phyloP scores from a whole-genome alignment of 192 early-diverging fungal species.

The Mortierella claussenii region DNA sequence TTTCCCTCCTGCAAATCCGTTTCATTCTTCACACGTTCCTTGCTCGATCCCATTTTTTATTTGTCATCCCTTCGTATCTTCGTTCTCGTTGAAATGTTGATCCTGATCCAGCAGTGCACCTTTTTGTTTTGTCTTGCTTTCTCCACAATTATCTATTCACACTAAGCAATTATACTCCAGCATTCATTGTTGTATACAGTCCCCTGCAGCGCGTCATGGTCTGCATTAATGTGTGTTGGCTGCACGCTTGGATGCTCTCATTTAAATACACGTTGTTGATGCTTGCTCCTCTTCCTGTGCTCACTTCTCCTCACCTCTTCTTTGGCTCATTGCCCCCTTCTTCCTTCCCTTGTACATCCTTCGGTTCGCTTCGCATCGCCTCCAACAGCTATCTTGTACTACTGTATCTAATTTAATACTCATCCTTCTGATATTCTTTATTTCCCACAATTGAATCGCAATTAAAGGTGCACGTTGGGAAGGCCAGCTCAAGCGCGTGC shows the following conservation, averaged over 20 bases:
- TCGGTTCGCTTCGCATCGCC: constrained; percentile 31
- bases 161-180: neutral
- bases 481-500: constrained; percentile 51
- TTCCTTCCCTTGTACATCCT: constrained; percentile 3
- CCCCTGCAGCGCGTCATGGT: neutral
- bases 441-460: neutral
- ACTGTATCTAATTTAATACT: neutral
- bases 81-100: neutral
- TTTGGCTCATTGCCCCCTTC: too few relatives aligned
- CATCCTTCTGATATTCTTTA: neutral
- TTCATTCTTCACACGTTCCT: neutral
- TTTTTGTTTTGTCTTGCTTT: too few relatives aligned
- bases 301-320: neutral
- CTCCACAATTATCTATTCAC: constrained; percentile 32
- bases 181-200: too few relatives aligned
- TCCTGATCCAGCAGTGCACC: too few relatives aligned
- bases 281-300: constrained; percentile 5
- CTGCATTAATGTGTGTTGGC: neutral
- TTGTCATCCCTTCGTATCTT: neutral
- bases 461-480: constrained; percentile 45
- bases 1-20: constrained; percentile 1
- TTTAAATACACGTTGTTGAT: neutral
- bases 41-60: neutral
- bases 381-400: constrained; percentile 2
- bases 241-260: constrained; percentile 9